Conservation (phyloP, 73 alveolate genomes). For the Durusdinium trenchii region DNA sequence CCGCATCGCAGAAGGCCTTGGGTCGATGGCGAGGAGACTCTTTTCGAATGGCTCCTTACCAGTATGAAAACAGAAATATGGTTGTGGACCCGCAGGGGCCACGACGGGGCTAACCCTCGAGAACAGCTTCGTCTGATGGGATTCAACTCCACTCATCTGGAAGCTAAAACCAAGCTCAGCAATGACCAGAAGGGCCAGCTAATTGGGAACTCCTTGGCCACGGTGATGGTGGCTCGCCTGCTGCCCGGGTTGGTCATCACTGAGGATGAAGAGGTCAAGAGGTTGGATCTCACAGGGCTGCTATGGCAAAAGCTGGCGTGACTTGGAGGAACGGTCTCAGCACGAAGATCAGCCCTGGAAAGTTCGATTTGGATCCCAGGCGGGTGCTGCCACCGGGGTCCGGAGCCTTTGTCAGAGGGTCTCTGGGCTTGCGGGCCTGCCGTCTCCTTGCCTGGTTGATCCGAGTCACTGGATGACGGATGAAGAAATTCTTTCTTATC, state of each 20-base stretch:
- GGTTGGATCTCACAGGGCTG: neutral
- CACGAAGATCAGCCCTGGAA: neutral
- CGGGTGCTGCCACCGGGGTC: neutral
- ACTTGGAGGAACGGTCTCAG: neutral
- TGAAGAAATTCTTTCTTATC: neutral
- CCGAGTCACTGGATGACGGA: neutral
- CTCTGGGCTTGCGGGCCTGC: neutral
- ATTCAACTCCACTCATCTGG: neutral
- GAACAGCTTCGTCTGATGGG: slow-evolving; percentile 15
- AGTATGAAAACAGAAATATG: neutral
- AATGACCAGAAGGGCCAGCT: slow-evolving; percentile 21
- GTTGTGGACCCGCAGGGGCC: neutral
- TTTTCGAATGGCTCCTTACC: neutral
- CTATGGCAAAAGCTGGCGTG: neutral
- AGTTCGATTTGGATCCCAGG: neutral
- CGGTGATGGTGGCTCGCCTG: neutral
- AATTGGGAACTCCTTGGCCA: neutral
- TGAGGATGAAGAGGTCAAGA: neutral
- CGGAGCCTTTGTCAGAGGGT: neutral
- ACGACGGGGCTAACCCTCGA: neutral
- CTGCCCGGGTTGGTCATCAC: neutral
- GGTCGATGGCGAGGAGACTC: slow-evolving; percentile 12
- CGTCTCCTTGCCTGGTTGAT: neutral
- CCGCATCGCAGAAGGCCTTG: neutral
- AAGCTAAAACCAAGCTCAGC: neutral